Conservation (phyloP, 768 basidiomycete genomes). For the Lentinula aciculospora region DNA sequence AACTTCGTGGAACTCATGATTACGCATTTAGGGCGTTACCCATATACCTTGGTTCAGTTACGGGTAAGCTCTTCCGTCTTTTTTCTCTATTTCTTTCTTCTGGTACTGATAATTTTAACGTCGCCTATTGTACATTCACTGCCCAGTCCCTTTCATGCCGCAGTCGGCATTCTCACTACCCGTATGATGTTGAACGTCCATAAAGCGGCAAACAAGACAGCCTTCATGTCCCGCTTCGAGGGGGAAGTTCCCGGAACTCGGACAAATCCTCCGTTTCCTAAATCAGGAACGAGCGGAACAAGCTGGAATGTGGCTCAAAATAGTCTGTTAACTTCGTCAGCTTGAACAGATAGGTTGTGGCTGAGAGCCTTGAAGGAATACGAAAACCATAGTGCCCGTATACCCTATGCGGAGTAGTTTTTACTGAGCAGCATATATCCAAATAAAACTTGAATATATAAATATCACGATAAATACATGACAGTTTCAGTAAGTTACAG, state of each 20-base stretch:
- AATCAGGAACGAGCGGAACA: not conserved
- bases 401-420: no score
- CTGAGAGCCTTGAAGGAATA: no score
- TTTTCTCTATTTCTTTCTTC: not conserved
- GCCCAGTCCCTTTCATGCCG: slow-evolving; percentile 39
- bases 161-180: slow-evolving; percentile 39
- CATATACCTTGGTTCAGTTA: slow-evolving; percentile 47
- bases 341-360: no score
- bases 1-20: no score
- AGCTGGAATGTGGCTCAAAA: not conserved
- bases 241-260: not conserved
- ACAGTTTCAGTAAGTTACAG: no score
- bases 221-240: not conserved
- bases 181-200: slow-evolving; percentile 41
- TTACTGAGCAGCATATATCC: no score
- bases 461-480: no score
- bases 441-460: no score
- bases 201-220: slow-evolving; percentile 20
- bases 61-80: slow-evolving; percentile 18
- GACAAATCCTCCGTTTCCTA: not conserved
- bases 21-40: slow-evolving; percentile 27
- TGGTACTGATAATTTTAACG: not conserved
- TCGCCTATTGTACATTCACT: no score
- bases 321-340: not conserved
- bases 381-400: no score